Evolutionary conservation across 192 early-diverging fungal species (phyloP), one percentile per base, ranked within the genome.

Genomic region (Mortierella claussenii): DNA sequence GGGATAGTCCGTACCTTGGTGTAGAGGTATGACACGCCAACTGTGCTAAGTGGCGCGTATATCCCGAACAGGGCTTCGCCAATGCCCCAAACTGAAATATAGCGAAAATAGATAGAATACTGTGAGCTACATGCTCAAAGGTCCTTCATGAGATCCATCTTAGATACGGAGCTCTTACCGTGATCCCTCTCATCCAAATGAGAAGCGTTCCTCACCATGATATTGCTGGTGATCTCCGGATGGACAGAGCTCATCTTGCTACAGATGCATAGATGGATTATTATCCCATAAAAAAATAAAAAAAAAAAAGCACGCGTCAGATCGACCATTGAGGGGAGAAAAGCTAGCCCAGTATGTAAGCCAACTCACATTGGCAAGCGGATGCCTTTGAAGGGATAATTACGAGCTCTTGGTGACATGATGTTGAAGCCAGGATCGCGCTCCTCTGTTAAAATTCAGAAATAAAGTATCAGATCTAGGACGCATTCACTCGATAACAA

Each of bases 401-500:
- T 60, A n/a, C 57, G 71, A 8, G 57, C 52, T 15, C 46, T 36
- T 3, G 71, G 71, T 4, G 71, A 76, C 71, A 76, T 76, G 56
- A 74, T 36, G 30, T 65, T 73, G 46, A 64, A 73, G 17, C 31
- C 44, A n/a, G 51, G 32, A 18, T 73, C 69, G 47, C 69, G 40
- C 8, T 51, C 54, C n/a, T 73, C 60, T 73, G 33, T 11, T 10
- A 3, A 18, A 20, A 11, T 18, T 4, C 1, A 33, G 18, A 54
- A 11, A 53, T 9, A 8, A 37, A 42, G 31, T n/a, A n/a, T n/a
- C n/a, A n/a, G n/a, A n/a, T n/a, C n/a, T n/a, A n/a, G n/a, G n/a
- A n/a, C n/a, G n/a, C n/a, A n/a, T n/a, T n/a, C n/a, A n/a, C n/a
- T n/a, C n/a, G n/a, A n/a, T n/a, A n/a, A n/a, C n/a, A n/a, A n/a